phyloP scores from a whole-genome alignment of 202 grass and related monocot genomes.

The Setaria italica region DNA sequence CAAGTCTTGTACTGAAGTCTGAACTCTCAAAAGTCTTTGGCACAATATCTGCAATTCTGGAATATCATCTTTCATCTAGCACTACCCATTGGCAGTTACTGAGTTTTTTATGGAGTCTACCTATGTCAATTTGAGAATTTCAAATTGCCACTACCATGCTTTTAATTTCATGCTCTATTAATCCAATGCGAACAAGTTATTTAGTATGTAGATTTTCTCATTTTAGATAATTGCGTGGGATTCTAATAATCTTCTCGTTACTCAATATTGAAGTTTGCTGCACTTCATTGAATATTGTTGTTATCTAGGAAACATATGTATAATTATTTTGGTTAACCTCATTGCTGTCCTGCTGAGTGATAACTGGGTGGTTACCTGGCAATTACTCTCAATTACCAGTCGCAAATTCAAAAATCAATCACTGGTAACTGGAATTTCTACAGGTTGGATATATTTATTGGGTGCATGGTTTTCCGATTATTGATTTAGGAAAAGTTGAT shows the following conservation, averaged over 20 bases:
- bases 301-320: neutral
- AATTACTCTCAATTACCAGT: neutral
- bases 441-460: neutral
- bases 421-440: neutral
- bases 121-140: neutral
- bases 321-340: neutral
- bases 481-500: neutral
- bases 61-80: neutral
- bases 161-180: neutral
- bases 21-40: slow-evolving; percentile 15
- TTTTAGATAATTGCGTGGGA: neutral
- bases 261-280: slow-evolving; percentile 2
- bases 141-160: neutral
- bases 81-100: neutral
- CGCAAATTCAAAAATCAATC: neutral
- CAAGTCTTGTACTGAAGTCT: slow-evolving; percentile 32
- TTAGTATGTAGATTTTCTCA: neutral
- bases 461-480: neutral
- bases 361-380: neutral
- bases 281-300: neutral
- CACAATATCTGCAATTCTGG: neutral
- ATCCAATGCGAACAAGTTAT: neutral
- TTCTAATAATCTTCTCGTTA: neutral
- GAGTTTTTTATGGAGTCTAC: slow-evolving; percentile 12
- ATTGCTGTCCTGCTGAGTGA: neutral